phyloP scores from a whole-genome alignment of 2,329 filamentous ascomycete species.

The Coniochaeta pulveracea region DNA sequence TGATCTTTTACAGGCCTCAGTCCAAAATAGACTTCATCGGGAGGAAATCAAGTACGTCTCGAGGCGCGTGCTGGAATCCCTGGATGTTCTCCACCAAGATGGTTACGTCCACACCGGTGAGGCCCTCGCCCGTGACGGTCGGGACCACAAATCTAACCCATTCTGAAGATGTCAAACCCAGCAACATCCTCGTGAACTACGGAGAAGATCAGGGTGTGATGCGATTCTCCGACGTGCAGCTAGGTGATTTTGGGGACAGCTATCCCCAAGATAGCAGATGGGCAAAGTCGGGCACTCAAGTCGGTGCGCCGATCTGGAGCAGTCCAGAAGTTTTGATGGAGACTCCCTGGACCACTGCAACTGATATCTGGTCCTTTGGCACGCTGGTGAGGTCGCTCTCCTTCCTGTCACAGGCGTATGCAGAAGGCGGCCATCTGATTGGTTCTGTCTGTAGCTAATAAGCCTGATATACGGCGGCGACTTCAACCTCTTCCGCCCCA shows the following conservation, averaged over 20 bases:
- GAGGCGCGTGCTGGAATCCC: conserved; percentile 11
- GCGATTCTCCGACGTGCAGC: conserved; percentile 15
- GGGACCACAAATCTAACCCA: conserved; percentile 4
- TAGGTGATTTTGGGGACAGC: conserved; percentile 14
- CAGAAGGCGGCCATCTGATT: not conserved
- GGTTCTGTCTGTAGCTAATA: conserved; percentile 4
- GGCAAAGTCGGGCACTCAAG: conserved; percentile 12
- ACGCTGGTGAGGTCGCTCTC: conserved; percentile 9
- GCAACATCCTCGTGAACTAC: conserved; percentile 15
- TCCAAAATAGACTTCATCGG: conserved; percentile 12
- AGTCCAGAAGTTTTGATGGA: conserved; percentile 15
- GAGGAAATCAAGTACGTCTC: conserved; percentile 17
- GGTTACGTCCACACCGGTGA: conserved; percentile 15
- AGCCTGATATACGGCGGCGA: conserved; percentile 14
- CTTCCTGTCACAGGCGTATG: too few species aligned
- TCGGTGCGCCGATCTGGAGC: conserved; percentile 13
- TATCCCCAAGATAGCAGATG: conserved; percentile 12
- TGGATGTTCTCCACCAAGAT: conserved; percentile 12
- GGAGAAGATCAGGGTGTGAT: conserved; percentile 7
- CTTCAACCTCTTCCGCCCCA: conserved; percentile 15
- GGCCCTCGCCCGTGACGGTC: conserved; percentile 3
- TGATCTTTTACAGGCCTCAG: conserved; percentile 14
- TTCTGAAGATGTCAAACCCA: conserved; percentile 14
- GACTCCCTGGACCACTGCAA: conserved; percentile 13
- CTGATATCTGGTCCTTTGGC: conserved; percentile 17